phyloP scores from a whole-genome alignment of 371 early-diverging fungal species.

The Phascolomyces articulosus region DNA sequence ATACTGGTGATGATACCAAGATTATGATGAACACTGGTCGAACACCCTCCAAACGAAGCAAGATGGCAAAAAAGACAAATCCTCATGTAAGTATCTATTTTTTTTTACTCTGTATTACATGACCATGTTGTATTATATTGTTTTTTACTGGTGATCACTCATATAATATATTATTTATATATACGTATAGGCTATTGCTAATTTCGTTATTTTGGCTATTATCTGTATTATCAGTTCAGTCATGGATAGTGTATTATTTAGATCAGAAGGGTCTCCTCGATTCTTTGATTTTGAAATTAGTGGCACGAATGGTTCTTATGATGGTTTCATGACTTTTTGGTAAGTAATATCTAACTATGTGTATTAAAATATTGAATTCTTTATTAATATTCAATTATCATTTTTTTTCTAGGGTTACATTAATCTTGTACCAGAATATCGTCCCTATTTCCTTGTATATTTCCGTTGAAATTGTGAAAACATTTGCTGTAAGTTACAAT shows the following conservation, averaged over 20 bases:
- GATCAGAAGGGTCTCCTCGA: conserved; percentile 30
- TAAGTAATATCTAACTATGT: too few relatives aligned
- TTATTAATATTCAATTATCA: background rate
- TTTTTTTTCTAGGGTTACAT: conserved; percentile 35
- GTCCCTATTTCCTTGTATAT: conserved; percentile 95
- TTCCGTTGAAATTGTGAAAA: conserved; percentile 91
- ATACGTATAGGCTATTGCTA: conserved; percentile 42
- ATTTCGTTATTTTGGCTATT: conserved; percentile 46
- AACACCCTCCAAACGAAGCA: conserved; percentile 93
- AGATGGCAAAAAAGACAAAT: conserved; percentile 93
- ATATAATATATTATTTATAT: background rate
- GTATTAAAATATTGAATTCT: background rate
- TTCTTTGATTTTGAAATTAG: conserved; percentile 41
- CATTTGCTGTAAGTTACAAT: conserved; percentile 50
- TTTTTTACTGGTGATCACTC: background rate
- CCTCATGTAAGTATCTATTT: conserved; percentile 66
- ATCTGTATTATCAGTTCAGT: conserved; percentile 69
- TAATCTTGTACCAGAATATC: conserved; percentile 53
- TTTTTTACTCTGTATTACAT: too few relatives aligned
- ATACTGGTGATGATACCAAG: conserved; percentile 92
- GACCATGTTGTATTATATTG: too few relatives aligned
- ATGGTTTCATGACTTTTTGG: conserved; percentile 55
- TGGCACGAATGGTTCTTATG: conserved; percentile 29
- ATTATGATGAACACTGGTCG: conserved; percentile 88
- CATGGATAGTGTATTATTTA: conserved; percentile 62